Conservation (phyloP, 2,329 filamentous ascomycete species). For the Penicillium fuscoglaucum region DNA sequence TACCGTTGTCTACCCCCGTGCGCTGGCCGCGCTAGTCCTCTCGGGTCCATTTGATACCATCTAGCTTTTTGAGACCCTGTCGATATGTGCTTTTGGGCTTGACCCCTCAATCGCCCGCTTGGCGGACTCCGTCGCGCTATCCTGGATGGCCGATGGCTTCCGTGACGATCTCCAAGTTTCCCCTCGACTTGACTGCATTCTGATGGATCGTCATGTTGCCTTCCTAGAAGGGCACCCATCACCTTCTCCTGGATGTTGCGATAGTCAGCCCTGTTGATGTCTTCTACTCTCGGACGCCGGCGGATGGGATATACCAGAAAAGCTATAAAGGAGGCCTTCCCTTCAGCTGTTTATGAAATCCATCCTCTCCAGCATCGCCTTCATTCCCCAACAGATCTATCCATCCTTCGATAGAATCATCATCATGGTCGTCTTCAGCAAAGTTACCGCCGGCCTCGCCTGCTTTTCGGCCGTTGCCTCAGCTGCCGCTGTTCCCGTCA, state of each 20-base stretch:
- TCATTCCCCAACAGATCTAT: slow-evolving; percentile 8
- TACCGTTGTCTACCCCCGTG: slow-evolving; percentile 4
- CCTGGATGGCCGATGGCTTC: slow-evolving; percentile 26
- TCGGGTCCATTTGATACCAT: slow-evolving; percentile 7
- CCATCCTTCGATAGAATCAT: slow-evolving; percentile 14
- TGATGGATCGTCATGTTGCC: slow-evolving; percentile 21
- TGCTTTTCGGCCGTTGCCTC: slow-evolving; percentile 31
- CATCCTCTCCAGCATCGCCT: slow-evolving; percentile 19
- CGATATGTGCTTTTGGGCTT: slow-evolving; percentile 7
- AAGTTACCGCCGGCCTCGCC: slow-evolving; percentile 28
- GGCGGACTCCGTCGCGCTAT: slow-evolving; percentile 19
- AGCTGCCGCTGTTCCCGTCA: slow-evolving; percentile 33
- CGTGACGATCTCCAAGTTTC: slow-evolving; percentile 22
- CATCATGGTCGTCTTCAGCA: slow-evolving; percentile 40
- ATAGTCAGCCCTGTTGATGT: slow-evolving; percentile 4
- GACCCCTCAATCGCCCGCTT: slow-evolving; percentile 5
- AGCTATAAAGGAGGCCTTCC: slow-evolving; percentile 28
- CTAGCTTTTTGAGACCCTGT: slow-evolving; percentile 9
- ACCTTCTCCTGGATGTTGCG: slow-evolving; percentile 18
- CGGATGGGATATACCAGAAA: slow-evolving; percentile 3
- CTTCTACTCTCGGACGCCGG: not conserved
- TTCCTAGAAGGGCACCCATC: slow-evolving; percentile 26
- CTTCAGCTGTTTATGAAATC: slow-evolving; percentile 9
- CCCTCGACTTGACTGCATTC: slow-evolving; percentile 8
- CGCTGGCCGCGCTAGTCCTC: slow-evolving; percentile 6